Percentiles rank a stretch among this genome's conserved stretches.
These are phyloP conservation scores for Quercus cerris DNA, from an alignment of 306 rosid genomes.

Conservation along the genomic window DNA sequence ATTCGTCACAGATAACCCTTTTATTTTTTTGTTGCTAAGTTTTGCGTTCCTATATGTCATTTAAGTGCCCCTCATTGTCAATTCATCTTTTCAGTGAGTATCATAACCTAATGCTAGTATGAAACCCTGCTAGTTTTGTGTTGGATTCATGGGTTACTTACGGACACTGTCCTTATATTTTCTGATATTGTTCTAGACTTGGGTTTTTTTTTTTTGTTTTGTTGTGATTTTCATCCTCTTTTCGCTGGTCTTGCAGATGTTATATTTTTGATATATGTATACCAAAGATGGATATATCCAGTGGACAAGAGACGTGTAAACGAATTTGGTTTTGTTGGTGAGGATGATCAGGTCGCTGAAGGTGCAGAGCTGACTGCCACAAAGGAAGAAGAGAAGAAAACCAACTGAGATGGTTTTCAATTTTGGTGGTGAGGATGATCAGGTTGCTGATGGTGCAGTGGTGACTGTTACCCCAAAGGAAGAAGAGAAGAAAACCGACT, in stretches of 20 bases:
- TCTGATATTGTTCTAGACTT: background rate
- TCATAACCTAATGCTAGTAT: background rate
- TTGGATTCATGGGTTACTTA: background rate
- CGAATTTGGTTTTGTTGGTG: constrained; percentile 95
- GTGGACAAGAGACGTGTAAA: constrained; percentile 92
- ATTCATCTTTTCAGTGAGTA: background rate
- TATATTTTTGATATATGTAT: constrained; percentile 74
- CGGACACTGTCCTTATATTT: background rate
- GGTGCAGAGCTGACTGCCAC: constrained; percentile 35
- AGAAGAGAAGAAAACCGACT: constrained; percentile 92
- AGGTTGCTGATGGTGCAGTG: constrained; percentile 32
- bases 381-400: constrained; percentile 85
- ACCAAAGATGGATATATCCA: constrained; percentile 92
- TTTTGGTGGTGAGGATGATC: constrained; percentile 75
- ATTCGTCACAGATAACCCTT: background rate
- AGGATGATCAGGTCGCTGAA: constrained; percentile 51
- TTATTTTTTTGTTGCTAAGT: background rate
- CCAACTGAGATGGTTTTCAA: constrained; percentile 58
- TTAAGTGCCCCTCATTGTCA: background rate
- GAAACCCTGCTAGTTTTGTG: background rate
- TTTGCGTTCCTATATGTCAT: background rate
- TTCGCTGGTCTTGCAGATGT: constrained; percentile 61
- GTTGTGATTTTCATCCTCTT: constrained; percentile 15
- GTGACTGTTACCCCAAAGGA: constrained; percentile 39
- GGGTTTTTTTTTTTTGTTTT: background rate